phyloP scores from a whole-genome alignment of 2,329 filamentous ascomycete species.

The Diplodia corticola region DNA sequence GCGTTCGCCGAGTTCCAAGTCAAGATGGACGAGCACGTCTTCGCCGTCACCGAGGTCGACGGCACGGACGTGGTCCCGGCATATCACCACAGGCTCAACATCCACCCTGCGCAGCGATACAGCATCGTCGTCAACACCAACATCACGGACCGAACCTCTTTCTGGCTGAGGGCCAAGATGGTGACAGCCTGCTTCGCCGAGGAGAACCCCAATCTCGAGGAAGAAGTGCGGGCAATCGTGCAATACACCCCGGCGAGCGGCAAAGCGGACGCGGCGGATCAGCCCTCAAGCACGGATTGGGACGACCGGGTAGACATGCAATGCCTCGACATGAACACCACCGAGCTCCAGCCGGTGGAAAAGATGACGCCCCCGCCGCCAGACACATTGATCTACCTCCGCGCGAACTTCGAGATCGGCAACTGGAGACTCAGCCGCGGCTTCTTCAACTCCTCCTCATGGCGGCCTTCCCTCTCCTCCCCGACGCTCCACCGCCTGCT shows the following conservation, averaged over 20 bases:
- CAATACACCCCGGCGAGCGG: slow-evolving; percentile 40
- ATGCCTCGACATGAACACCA: slow-evolving; percentile 55
- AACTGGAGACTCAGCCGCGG: slow-evolving; percentile 60
- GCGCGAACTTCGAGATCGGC: slow-evolving; percentile 61
- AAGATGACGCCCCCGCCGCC: slow-evolving; percentile 45
- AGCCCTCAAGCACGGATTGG: slow-evolving; percentile 52
- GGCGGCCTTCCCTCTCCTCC: slow-evolving; percentile 49
- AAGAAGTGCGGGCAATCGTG: slow-evolving; percentile 53
- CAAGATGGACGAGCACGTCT: slow-evolving; percentile 64
- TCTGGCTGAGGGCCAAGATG: slow-evolving; percentile 59
- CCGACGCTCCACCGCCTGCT: slow-evolving; percentile 56
- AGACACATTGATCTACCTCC: slow-evolving; percentile 57
- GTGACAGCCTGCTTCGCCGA: slow-evolving; percentile 61
- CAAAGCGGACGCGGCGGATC: no score
- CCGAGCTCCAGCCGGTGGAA: slow-evolving; percentile 48
- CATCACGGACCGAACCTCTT: slow-evolving; percentile 30
- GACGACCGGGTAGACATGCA: slow-evolving; percentile 49
- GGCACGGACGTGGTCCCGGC: slow-evolving; percentile 61
- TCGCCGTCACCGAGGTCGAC: slow-evolving; percentile 66
- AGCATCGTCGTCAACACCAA: slow-evolving; percentile 63
- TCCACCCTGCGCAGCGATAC: slow-evolving; percentile 70
- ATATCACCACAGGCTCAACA: slow-evolving; percentile 58
- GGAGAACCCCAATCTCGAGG: slow-evolving; percentile 47
- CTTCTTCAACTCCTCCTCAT: slow-evolving; percentile 59
- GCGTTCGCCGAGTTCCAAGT: slow-evolving; percentile 62